A percentile compares a stretch with the other conserved stretches of the same genome.
These are phyloP conservation scores for Coniochaeta sp. DNA, from an alignment of 2,329 filamentous ascomycete species.

Conservation along the genomic window DNA sequence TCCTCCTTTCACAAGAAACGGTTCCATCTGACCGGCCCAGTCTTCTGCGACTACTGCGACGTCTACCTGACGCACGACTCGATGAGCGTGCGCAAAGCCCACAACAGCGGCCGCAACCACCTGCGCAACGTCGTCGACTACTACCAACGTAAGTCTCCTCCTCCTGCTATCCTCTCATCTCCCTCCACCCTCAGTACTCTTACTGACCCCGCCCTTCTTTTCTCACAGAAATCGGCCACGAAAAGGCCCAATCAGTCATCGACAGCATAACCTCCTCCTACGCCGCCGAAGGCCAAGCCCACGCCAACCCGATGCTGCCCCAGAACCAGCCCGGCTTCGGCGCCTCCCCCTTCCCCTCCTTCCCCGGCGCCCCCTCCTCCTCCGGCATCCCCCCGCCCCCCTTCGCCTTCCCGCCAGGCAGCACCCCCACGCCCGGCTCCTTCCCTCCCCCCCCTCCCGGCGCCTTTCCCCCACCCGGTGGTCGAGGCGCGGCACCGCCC, in stretches of 20 bases:
- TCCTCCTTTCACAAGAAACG: not conserved
- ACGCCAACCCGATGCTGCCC: constrained; percentile 75
- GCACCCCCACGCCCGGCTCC: constrained; percentile 13
- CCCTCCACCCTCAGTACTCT: not conserved
- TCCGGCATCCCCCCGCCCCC: constrained; percentile 30
- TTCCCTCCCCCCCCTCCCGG: constrained; percentile 25
- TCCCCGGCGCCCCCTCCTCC: not conserved
- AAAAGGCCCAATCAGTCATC: constrained; percentile 97
- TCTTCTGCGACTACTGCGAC: constrained; percentile 98
- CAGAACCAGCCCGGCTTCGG: constrained; percentile 57
- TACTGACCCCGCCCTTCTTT: constrained; percentile 4
- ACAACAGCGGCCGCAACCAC: constrained; percentile 95
- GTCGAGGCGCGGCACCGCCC: constrained; percentile 13
- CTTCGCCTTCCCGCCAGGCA: constrained; percentile 39
- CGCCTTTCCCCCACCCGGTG: constrained; percentile 35
- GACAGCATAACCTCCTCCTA: constrained; percentile 97
- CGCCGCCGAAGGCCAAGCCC: constrained; percentile 83
- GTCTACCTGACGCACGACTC: constrained; percentile 99
- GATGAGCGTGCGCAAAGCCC: constrained; percentile 98
- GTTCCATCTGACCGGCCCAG: constrained; percentile 29
- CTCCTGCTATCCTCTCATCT: no score
- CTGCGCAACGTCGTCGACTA: constrained; percentile 97
- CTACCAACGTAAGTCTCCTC: constrained; percentile 68
- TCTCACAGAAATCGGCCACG: constrained; percentile 86
- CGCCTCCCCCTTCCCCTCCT: constrained; percentile 39